These are phyloP conservation scores for Cnidoscolus chayamansa DNA, from an alignment of 441 rosid genomes.

Conservation along the genomic window DNA sequence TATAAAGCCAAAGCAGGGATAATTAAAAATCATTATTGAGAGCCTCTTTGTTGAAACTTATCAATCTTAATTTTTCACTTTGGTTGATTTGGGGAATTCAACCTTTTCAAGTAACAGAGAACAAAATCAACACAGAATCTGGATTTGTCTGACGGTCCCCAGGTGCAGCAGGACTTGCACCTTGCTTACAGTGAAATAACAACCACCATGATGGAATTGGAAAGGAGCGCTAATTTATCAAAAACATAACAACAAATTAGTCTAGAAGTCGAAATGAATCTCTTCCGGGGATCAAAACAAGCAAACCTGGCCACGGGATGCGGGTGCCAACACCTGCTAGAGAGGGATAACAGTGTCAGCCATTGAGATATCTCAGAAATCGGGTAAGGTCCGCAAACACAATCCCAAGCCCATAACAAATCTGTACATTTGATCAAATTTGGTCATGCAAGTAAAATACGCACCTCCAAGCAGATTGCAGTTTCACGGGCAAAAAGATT, in stretches of 20 bases:
- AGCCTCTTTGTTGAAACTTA: slow-evolving; percentile 3
- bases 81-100: background rate
- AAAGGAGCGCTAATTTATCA: too few species aligned
- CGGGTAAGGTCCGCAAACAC: background rate
- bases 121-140: background rate
- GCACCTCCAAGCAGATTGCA: background rate
- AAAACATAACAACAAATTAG: too few species aligned
- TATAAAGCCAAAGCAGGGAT: too few species aligned
- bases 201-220: background rate
- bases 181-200: background rate
- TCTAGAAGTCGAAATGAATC: too few species aligned
- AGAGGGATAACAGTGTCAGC: too few species aligned
- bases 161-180: background rate
- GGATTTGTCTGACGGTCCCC: background rate
- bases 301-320: too few species aligned
- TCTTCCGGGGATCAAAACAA: too few species aligned
- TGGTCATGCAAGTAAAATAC: background rate
- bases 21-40: background rate
- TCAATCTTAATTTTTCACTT: background rate
- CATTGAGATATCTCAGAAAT: too few species aligned
- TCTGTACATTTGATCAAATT: background rate
- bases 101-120: background rate
- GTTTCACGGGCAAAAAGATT: background rate
- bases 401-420: background rate
- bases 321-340: too few species aligned